Percentiles rank a stretch among this genome's conserved stretches.
Evolutionary conservation across 345 rosid genomes (phyloP).

Genomic region (Kandelia obovata): DNA sequence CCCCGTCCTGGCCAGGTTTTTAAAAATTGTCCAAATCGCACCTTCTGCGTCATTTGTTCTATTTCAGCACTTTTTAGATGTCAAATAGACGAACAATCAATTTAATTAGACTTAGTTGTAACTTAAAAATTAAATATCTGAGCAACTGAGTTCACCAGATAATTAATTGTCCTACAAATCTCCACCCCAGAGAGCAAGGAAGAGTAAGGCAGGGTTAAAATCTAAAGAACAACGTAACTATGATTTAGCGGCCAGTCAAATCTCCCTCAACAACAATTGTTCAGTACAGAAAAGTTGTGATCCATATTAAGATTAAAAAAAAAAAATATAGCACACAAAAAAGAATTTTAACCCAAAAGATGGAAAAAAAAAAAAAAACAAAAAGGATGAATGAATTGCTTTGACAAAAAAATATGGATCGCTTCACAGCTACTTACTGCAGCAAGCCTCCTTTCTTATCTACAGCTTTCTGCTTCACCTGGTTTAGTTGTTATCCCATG

Average conservation of each 20-base stretch:
- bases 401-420: constrained; percentile 13
- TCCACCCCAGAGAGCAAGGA: too few species aligned
- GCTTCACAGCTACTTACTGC: constrained; percentile 29
- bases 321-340: constrained; percentile 1
- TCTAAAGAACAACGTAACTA: not conserved
- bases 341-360: not conserved
- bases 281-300: not conserved
- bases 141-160: too few species aligned
- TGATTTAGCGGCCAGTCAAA: constrained; percentile 13
- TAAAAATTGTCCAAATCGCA: too few species aligned
- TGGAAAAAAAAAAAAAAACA: constrained; percentile 16
- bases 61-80: too few species aligned
- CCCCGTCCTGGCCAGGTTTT: too few species aligned
- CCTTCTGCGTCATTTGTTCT: too few species aligned
- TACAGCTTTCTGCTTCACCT: constrained; percentile 31
- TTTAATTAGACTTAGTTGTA: too few species aligned
- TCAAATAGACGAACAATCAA: too few species aligned
- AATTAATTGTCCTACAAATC: too few species aligned
- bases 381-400: constrained; percentile 48
- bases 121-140: too few species aligned
- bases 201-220: too few species aligned
- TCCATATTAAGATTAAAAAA: not conserved
- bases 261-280: constrained; percentile 6
- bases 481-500: constrained; percentile 13
- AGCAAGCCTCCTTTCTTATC: constrained; percentile 30